Percentiles rank a stretch among this genome's conserved stretches.
These are phyloP conservation scores for Phlebiopsis gigantea DNA, from an alignment of 768 basidiomycete genomes.

Conservation along the genomic window DNA sequence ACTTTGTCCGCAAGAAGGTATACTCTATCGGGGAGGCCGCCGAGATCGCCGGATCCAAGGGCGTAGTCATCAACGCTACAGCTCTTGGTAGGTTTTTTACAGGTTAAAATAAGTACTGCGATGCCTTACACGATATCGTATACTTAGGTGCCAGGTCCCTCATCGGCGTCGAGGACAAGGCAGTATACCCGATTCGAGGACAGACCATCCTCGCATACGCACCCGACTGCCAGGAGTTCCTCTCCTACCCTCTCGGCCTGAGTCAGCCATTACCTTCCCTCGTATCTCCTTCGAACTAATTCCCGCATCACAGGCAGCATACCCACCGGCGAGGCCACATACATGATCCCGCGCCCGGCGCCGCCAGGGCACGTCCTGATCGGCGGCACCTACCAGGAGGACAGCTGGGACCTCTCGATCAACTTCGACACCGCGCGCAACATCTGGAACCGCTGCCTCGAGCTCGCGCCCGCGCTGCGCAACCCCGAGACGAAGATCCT, in stretches of 20 bases:
- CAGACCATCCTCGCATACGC: constrained; percentile 78
- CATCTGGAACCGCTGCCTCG: constrained; percentile 44
- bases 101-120: neutral
- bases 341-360: constrained; percentile 59
- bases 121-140: neutral
- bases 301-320: neutral
- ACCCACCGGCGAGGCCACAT: constrained; percentile 32
- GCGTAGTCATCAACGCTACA: constrained; percentile 52
- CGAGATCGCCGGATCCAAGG: constrained; percentile 29
- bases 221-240: constrained; percentile 47
- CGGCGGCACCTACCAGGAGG: constrained; percentile 51
- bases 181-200: constrained; percentile 73
- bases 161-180: constrained; percentile 76
- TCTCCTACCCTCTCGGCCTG: constrained; percentile 9
- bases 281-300: neutral
- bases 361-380: constrained; percentile 42
- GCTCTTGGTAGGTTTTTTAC: constrained; percentile 39
- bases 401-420: constrained; percentile 47
- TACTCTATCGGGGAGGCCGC: constrained; percentile 42
- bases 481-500: constrained; percentile 37
- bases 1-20: constrained; percentile 38
- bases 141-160: constrained; percentile 60
- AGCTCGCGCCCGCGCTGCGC: constrained; percentile 31
- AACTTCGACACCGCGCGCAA: constrained; percentile 33
- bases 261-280: neutral